Conservation (phyloP, 306 rosid genomes). For the Arachis stenosperma region DNA sequence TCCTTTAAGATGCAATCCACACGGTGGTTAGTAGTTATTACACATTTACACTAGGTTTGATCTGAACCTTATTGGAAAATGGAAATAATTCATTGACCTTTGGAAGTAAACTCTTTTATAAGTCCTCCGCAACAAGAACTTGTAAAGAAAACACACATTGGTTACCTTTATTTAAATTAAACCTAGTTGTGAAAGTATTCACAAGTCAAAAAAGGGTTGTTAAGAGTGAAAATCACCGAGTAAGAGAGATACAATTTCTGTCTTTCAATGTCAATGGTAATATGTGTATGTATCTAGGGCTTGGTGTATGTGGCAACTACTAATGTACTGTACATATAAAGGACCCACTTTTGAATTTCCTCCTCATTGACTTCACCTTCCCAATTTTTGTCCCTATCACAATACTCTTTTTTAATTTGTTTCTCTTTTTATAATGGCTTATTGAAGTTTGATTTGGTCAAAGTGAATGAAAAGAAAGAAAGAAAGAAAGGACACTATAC, state of each 20-base stretch:
- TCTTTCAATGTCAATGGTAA: too few relatives aligned
- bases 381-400: not conserved
- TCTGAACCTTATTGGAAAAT: not conserved
- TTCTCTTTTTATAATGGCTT: not conserved
- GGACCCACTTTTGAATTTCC: not conserved
- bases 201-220: not conserved
- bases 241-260: not conserved
- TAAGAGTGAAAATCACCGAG: not conserved
- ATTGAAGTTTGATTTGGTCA: slow-evolving; percentile 13
- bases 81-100: not conserved
- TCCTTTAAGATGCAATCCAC: too few relatives aligned
- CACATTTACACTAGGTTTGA: too few relatives aligned
- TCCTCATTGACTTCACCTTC: not conserved
- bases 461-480: not conserved
- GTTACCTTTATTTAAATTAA: not conserved
- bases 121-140: not conserved
- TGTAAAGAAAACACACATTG: too few relatives aligned
- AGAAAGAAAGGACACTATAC: not conserved
- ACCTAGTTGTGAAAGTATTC: not conserved
- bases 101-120: not conserved
- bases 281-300: too few relatives aligned
- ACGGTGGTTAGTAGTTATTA: too few relatives aligned
- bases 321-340: too few relatives aligned
- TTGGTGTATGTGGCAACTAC: too few relatives aligned
- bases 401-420: too few relatives aligned